Evolutionary conservation across 2,329 filamentous ascomycete genomes (phyloP).

Genomic region (Trichoderma gracile): DNA sequence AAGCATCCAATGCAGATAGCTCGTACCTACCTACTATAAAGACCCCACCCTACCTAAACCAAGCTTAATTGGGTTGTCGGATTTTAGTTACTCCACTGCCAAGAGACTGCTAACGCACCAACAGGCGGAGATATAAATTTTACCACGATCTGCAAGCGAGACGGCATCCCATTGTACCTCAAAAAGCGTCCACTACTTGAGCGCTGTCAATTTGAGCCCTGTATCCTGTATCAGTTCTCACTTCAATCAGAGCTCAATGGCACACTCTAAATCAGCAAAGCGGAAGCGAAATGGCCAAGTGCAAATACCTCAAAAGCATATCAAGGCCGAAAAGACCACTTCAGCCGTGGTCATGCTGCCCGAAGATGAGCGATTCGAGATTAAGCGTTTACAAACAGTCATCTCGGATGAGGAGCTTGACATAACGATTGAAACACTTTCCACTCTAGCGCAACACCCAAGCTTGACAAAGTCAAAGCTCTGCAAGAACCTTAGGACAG

Average conservation of each 20-base stretch:
- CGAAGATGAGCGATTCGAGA: constrained; percentile 43
- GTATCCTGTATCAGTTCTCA: neutral
- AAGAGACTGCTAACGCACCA: neutral
- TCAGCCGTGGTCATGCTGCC: constrained; percentile 38
- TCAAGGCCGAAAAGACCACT: constrained; percentile 44
- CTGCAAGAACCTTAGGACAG: constrained; percentile 65
- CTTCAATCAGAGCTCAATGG: constrained; percentile 36
- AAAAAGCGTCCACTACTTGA: neutral
- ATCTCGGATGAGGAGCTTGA: constrained; percentile 67
- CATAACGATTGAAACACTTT: constrained; percentile 65
- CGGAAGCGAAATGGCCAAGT: constrained; percentile 46
- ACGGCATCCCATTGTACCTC: neutral
- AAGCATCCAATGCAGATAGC: too few relatives aligned
- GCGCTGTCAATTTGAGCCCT: neutral
- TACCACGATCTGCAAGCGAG: too few relatives aligned
- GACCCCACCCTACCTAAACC: too few relatives aligned
- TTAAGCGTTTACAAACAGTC: constrained; percentile 54
- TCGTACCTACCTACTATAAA: too few relatives aligned
- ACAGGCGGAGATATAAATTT: too few relatives aligned
- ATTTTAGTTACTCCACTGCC: neutral
- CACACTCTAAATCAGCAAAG: constrained; percentile 49
- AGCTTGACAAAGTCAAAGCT: constrained; percentile 66
- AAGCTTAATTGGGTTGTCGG: neutral
- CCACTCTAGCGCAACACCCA: constrained; percentile 59
- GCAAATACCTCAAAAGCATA: constrained; percentile 41